phyloP scores from a whole-genome alignment of 257 asterid species.

The Przewalskia tangutica region DNA sequence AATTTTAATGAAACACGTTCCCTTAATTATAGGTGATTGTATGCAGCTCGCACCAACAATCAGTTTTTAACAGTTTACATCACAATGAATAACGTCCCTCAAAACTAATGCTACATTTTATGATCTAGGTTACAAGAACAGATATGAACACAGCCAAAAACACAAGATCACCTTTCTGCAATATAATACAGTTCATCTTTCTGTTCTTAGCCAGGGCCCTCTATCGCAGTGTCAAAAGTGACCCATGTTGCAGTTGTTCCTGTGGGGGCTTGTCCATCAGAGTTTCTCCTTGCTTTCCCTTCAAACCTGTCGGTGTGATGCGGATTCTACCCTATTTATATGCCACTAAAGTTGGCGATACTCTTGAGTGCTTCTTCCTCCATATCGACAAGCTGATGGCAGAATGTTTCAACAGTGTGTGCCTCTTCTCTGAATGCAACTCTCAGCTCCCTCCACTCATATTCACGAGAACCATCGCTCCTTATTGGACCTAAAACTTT shows the following conservation, averaged over 20 bases:
- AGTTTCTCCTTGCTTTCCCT: neutral
- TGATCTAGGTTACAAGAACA: neutral
- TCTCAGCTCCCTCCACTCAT: constrained; percentile 74
- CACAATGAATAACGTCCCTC: neutral
- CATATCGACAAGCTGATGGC: constrained; percentile 60
- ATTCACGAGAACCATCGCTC: constrained; percentile 54
- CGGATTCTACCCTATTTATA: constrained; percentile 21
- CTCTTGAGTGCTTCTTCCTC: constrained; percentile 75
- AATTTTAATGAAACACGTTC: neutral
- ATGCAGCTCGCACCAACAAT: neutral
- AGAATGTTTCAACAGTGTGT: constrained; percentile 45
- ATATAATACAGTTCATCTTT: neutral
- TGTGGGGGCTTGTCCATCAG: neutral
- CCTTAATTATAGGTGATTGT: neutral
- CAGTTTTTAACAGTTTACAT: neutral
- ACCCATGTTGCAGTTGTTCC: neutral
- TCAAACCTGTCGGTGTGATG: neutral
- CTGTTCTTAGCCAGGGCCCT: neutral
- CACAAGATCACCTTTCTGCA: neutral
- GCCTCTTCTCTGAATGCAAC: constrained; percentile 50
- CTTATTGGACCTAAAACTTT: constrained; percentile 46
- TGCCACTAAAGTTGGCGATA: constrained; percentile 46
- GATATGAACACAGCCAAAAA: neutral
- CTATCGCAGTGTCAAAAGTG: neutral
- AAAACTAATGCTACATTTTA: neutral